Conservation (phyloP, 148 eudicot species). For the Arctostaphylos glauca region DNA sequence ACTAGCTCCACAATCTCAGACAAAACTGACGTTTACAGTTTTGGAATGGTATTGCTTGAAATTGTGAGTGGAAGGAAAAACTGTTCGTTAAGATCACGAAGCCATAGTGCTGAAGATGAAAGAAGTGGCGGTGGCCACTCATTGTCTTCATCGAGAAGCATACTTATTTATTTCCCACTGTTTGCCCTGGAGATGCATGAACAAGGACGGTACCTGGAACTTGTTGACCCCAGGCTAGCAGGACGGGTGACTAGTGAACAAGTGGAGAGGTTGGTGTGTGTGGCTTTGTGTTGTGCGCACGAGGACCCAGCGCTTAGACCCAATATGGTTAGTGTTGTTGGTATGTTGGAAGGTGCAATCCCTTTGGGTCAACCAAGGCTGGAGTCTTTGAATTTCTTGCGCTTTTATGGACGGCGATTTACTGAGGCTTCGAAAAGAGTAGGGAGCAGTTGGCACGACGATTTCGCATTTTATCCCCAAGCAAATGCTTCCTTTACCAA, state of each 20-base stretch:
- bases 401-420: constrained; percentile 67
- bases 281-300: constrained; percentile 69
- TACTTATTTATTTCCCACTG: constrained; percentile 56
- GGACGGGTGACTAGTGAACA: constrained; percentile 59
- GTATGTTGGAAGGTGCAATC: constrained; percentile 61
- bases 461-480: constrained; percentile 20
- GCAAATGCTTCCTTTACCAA: constrained; percentile 21
- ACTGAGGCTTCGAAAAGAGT: constrained; percentile 47
- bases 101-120: constrained; percentile 47
- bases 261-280: constrained; percentile 62
- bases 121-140: constrained; percentile 32
- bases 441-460: constrained; percentile 26
- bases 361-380: constrained; percentile 44
- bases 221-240: constrained; percentile 60
- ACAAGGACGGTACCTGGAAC: constrained; percentile 60
- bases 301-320: constrained; percentile 76
- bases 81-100: constrained; percentile 36
- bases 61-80: constrained; percentile 79
- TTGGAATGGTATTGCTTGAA: constrained; percentile 82
- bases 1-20: constrained; percentile 78
- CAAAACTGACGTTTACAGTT: constrained; percentile 85
- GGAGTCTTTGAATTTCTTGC: constrained; percentile 59
- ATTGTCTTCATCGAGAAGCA: constrained; percentile 32
- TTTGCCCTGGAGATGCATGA: constrained; percentile 76
- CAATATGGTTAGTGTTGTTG: constrained; percentile 56